A percentile compares a stretch with the other conserved stretches of the same genome.
phyloP scores from a whole-genome alignment of 306 rosid genomes.

The barrel medic (Medicago truncatula) region DNA sequence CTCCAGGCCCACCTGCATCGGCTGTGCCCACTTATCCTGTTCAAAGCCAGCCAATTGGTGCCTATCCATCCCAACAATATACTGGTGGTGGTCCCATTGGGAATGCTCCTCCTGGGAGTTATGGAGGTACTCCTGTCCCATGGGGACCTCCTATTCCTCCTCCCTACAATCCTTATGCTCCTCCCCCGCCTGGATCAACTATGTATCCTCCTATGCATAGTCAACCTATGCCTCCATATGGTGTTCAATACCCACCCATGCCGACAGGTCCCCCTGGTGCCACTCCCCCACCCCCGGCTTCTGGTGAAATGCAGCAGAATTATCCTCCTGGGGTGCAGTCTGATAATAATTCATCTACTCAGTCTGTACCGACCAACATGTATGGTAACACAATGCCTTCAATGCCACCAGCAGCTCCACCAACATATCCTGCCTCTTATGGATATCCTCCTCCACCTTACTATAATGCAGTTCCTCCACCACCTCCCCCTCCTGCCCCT shows the following conservation, averaged over 20 bases:
- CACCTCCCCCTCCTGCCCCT: slow-evolving; percentile 66
- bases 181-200: slow-evolving; percentile 91
- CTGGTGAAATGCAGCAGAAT: slow-evolving; percentile 78
- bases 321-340: slow-evolving; percentile 93
- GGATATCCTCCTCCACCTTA: slow-evolving; percentile 76
- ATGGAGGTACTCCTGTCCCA: slow-evolving; percentile 74
- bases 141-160: slow-evolving; percentile 97
- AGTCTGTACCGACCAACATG: slow-evolving; percentile 56
- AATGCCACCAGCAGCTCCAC: slow-evolving; percentile 71
- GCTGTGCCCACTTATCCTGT: slow-evolving; percentile 74
- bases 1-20: slow-evolving; percentile 87
- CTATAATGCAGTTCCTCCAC: slow-evolving; percentile 81
- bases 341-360: slow-evolving; percentile 62
- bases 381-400: slow-evolving; percentile 64
- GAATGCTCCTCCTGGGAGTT: slow-evolving; percentile 71
- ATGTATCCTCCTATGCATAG: slow-evolving; percentile 83
- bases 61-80: slow-evolving; percentile 93
- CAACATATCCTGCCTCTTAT: slow-evolving; percentile 74
- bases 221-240: slow-evolving; percentile 81
- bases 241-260: slow-evolving; percentile 79
- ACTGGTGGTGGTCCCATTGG: slow-evolving; percentile 76
- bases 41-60: slow-evolving; percentile 74
- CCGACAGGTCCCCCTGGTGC: slow-evolving; percentile 87
- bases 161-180: slow-evolving; percentile 76
- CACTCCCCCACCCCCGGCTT: slow-evolving; percentile 65